Evolutionary conservation across 108 stramenopile species (phyloP), one percentile per base, ranked within the genome.

Genomic region (Epipyxis sp.): DNA sequence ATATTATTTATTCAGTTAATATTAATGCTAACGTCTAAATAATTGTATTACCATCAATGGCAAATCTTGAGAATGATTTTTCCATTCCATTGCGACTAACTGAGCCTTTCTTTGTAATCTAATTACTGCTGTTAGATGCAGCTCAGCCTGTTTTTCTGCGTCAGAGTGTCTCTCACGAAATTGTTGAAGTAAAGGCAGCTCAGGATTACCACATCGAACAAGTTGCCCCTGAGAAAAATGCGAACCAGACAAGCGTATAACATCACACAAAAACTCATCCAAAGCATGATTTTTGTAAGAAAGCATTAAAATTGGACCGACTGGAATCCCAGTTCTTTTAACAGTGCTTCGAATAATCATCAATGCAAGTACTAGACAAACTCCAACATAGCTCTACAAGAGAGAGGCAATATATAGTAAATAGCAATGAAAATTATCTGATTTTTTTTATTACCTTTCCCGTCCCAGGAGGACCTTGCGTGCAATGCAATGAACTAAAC

Each of bases 241-340:
- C 46, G 6, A 20, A 50, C 46, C 20, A 20, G 20, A 50, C 13
- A 20, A 6, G 20, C 25, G 16, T 42, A 35, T 16, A 54, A 74
- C 50, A 42, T 74, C 71, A 39, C 40, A 20, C 34, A 74, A 74
- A 74, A 74, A 74, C 71, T 74, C 71, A 74, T 74, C 71, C 6
- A 74, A 42, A 10, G 71, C 71, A 57, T 74, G 71, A 25, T 74
- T 74, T 32, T 74, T 74, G 25, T 54, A 74, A 27, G 71, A 74
- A 10, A 74, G 43, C 10, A 42, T 25, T 27, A 74, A 3, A 35
- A 74, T 74, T 6, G 71, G 71, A 27, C 71, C 71, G 6, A 74
- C 50, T 6, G 10, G 3, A 27, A 13, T 13, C 27, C 71, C 71
- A 74, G 16, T 74, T 13, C 13, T 10, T 74, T 57, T 46, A 16